These are phyloP conservation scores for Pseudopediastrum boryanum DNA, from an alignment of 139 green algal species.

Conservation along the genomic window DNA sequence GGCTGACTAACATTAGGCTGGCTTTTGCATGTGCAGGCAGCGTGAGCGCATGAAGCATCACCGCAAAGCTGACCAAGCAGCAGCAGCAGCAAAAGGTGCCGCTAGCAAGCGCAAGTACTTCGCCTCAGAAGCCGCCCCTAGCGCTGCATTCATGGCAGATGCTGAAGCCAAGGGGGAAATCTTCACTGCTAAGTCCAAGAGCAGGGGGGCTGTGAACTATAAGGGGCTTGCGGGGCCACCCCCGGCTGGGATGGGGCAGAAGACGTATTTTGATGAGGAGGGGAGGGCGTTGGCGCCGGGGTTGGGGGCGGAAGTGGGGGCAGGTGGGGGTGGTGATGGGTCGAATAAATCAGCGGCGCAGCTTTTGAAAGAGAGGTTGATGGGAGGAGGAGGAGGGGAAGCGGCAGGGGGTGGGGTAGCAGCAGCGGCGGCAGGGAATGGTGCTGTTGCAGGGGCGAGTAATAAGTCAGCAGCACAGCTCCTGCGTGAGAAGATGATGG, in stretches of 20 bases:
- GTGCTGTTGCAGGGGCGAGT: constrained; percentile 18
- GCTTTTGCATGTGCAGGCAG: too few species aligned
- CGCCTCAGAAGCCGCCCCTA: constrained; percentile 41
- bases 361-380: too few species aligned
- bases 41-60: constrained; percentile 32
- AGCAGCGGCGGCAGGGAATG: background rate
- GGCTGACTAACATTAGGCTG: too few species aligned
- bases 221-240: constrained; percentile 2
- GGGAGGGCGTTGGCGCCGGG: constrained; percentile 1
- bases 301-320: background rate
- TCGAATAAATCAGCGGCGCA: too few species aligned
- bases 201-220: background rate
- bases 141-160: background rate
- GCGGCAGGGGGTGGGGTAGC: constrained; percentile 8
- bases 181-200: constrained; percentile 4
- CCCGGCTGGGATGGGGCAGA: background rate
- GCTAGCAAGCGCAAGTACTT: constrained; percentile 45
- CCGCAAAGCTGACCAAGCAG: background rate
- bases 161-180: constrained; percentile 20
- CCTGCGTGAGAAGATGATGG: constrained; percentile 57
- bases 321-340: background rate
- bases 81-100: background rate
- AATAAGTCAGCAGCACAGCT: constrained; percentile 77
- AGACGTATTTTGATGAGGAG: background rate
- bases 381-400: constrained; percentile 5